Evolutionary conservation across 129 eudicot species (phyloP).

Genomic region (Gnaphalium uliginosum): DNA sequence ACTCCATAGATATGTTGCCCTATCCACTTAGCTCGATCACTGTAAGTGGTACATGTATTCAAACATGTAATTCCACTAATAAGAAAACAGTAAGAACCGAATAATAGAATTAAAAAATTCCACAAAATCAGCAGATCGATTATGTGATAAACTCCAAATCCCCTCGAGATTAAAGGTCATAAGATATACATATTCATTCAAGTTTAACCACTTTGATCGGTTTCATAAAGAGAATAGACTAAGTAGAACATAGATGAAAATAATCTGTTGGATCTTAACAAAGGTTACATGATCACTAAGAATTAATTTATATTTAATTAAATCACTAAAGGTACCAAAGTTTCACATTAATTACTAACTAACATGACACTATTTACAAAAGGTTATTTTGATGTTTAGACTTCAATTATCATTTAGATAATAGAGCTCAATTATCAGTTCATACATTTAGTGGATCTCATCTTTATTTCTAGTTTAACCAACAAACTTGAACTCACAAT

Average conservation of each 20-base stretch:
- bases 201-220: slow-evolving; percentile 2
- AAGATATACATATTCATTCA: background rate
- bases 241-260: background rate
- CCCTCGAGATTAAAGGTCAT: background rate
- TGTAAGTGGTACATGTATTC: slow-evolving; percentile 17
- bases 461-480: background rate
- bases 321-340: background rate
- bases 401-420: background rate
- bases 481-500: slow-evolving; percentile 16
- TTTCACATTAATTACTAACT: background rate
- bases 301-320: background rate
- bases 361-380: background rate
- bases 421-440: background rate
- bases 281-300: background rate
- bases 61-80: slow-evolving; percentile 14
- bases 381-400: background rate
- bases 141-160: background rate
- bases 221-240: background rate
- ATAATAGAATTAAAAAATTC: slow-evolving; percentile 11
- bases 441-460: slow-evolving; percentile 4
- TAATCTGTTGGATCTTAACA: no score
- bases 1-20: slow-evolving; percentile 54
- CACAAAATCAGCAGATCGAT: background rate
- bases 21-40: slow-evolving; percentile 14
- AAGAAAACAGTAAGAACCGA: background rate